Percentiles rank a stretch among this genome's conserved stretches.
Conservation (phyloP, 352 stramenopile species). For the Phytopythium boreale region DNA sequence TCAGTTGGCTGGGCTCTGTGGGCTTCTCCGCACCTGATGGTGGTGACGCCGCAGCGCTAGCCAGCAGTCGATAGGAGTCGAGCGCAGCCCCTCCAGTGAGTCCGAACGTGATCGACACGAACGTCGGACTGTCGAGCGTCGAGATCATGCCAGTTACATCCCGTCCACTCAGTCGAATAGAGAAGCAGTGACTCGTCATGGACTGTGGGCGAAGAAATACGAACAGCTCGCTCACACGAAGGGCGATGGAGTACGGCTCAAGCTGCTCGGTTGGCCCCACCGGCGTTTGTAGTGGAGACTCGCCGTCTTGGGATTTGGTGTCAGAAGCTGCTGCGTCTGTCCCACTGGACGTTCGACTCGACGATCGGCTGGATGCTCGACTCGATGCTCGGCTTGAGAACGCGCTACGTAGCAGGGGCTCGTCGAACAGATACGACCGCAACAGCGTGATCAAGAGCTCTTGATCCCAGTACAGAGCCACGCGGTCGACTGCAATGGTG, state of each 20-base stretch:
- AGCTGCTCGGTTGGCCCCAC: background rate
- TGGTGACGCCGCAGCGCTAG: background rate
- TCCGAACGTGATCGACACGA: conserved; percentile 29
- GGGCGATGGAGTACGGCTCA: conserved; percentile 18
- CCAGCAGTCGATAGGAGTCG: conserved; percentile 37
- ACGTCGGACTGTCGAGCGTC: conserved; percentile 25
- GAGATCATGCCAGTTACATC: conserved; percentile 39
- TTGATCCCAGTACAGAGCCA: conserved; percentile 70
- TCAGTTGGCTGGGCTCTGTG: background rate
- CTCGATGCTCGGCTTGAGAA: conserved; percentile 17
- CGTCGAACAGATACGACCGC: conserved; percentile 46
- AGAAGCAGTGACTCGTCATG: conserved; percentile 35
- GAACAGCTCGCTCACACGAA: conserved; percentile 51
- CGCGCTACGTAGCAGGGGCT: conserved; percentile 17
- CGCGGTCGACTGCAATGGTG: conserved; percentile 46
- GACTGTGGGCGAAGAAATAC: conserved; percentile 50
- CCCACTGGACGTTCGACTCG: conserved; percentile 25
- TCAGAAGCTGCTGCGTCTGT: background rate
- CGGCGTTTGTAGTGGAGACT: conserved; percentile 17
- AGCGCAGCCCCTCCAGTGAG: conserved; percentile 34
- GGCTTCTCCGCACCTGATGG: background rate
- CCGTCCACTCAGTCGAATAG: conserved; percentile 36
- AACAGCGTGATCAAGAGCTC: conserved; percentile 59
- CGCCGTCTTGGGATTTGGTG: background rate
- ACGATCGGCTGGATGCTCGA: conserved; percentile 11